Base-by-base conservation (phyloP, 1,139 yeast species). In the Geotrichum aggregatum region DNA sequence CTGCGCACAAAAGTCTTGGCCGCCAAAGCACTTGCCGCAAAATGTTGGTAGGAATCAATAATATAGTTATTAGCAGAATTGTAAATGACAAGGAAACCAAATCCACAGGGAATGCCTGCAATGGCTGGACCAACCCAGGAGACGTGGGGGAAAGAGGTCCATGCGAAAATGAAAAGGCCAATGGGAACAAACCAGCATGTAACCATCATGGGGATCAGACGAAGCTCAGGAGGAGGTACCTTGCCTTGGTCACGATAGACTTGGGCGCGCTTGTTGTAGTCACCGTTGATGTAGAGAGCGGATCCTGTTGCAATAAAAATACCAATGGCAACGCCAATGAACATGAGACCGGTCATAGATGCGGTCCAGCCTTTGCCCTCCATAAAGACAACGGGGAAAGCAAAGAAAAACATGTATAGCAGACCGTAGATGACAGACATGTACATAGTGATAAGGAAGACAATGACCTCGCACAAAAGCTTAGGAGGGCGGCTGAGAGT, bases 11-110 rank as follows among this genome's bases (percentile, higher is more conserved):
- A 82, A 0, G 95, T 82, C 66, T 87, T 88, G 14, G 86, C 95
- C 3, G 96, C 95, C 59, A 88, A 74, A 1, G 96, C 96, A 26
- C 95, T 84, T 1, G 95, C 95, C 2, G 95, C 92, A 63, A 80
- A 80, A 38, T 66, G 69, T 47, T 63, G 82, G 66, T 66, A 87
- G 49, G 86, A 76, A 68, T 87, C 96, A 61, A 88, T 82, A 61
- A 88, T 79, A 66, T 86, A 87, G 63, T 83, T 85, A 56, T 66
- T 44, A 14, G 45, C 34, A 31, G 49, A 35, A 21, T 40, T 38
- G 45, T 43, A 31, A 13, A 30, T 16, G 18, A 43, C n/a, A 14
- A 40, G 19, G 36, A 50, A 50, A 42, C 46, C 48, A 38, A 47
- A 30, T 16, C 49, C 49, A 30, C 52, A 28, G 14, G 44, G 44